Evolutionary conservation across 1,284 basidiomycete species (phyloP), one percentile per base, ranked within the genome.

Genomic region (Neolentinus lepideus): DNA sequence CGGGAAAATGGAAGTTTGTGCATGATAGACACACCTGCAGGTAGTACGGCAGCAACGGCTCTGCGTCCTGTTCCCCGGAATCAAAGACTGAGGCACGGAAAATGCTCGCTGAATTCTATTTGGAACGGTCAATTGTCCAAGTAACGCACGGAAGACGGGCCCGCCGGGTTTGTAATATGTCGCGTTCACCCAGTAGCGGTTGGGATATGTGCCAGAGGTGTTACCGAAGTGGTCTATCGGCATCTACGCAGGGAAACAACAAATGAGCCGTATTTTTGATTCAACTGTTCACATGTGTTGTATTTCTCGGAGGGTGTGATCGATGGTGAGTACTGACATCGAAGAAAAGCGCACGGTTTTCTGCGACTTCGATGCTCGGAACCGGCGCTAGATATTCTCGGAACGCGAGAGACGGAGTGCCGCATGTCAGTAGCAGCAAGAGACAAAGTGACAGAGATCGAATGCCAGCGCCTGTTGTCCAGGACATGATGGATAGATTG

Each of bases 171-270:
- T 68, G 66, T 80, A 83, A 64, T 77, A 78, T 0, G 76, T 76
- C 2, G 72, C 71, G 57, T 82, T 80, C 51, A 80, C 70, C 78
- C 80, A 84, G 60, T 76, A 83, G 3, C 77, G 69, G 58, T 78
- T 78, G 43, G 67, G 67, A 61, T 76, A 79, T 0, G 71, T 75
- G 19, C 55, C 61, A 4, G 62, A 61, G 4, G 62, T 63, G 48
- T 65, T 61, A n/a, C 64, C 63, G 55, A 75, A 77, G 55, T 77
- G 75, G 59, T 77, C 75, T 33, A 75, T 54, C 6, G 73, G 72
- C 67, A 77, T 71, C 74, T 77, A 51, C 38, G 16, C 8, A 43
- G 16, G 19, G 16, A 16, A 35, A 21, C n/a, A 21, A 43, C 16
- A 43, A 43, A 43, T 43, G 38, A 31, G 22, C 1, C 2, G 12